phyloP scores from a whole-genome alignment of 1,284 basidiomycete species.

The Malassezia dermatis region DNA sequence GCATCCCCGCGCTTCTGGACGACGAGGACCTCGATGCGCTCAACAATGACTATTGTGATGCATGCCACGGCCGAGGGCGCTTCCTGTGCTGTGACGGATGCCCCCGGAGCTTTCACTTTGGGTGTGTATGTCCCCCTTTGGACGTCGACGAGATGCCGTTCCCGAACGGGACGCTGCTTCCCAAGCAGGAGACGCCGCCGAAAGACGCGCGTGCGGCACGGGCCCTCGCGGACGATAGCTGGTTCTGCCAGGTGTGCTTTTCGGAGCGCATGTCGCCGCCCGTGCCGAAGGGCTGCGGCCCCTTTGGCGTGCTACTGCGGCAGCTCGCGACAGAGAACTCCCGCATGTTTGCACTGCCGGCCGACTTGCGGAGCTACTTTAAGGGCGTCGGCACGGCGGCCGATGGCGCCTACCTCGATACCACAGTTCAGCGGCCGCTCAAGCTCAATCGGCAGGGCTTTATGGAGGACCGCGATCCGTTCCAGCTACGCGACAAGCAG shows the following conservation, averaged over 20 bases:
- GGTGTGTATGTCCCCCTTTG: slow-evolving; percentile 89
- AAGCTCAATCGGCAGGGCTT: slow-evolving; percentile 60
- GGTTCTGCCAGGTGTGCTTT: slow-evolving; percentile 78
- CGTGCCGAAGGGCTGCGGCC: slow-evolving; percentile 30
- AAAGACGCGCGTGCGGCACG: slow-evolving; percentile 11
- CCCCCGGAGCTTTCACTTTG: slow-evolving; percentile 86
- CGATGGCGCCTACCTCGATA: slow-evolving; percentile 54
- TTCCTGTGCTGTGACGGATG: slow-evolving; percentile 85
- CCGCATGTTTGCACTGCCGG: slow-evolving; percentile 75
- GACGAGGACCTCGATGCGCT: slow-evolving; percentile 31
- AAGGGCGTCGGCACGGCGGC: slow-evolving; percentile 55
- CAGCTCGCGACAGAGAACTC: slow-evolving; percentile 60
- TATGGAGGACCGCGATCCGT: slow-evolving; percentile 80
- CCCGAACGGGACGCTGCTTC: slow-evolving; percentile 27
- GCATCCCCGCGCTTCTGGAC: background rate
- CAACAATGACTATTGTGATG: slow-evolving; percentile 89
- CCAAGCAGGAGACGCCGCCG: background rate
- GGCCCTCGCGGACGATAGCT: slow-evolving; percentile 47
- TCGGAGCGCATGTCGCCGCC: slow-evolving; percentile 24
- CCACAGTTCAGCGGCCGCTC: slow-evolving; percentile 53
- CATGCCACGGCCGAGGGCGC: slow-evolving; percentile 65
- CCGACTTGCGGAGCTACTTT: slow-evolving; percentile 74
- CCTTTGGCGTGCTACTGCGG: slow-evolving; percentile 57
- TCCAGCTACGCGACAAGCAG: slow-evolving; percentile 73
- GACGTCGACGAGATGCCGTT: slow-evolving; percentile 66